phyloP scores from a whole-genome alignment of 179 eudicot species.

The Camellia oleifera region DNA sequence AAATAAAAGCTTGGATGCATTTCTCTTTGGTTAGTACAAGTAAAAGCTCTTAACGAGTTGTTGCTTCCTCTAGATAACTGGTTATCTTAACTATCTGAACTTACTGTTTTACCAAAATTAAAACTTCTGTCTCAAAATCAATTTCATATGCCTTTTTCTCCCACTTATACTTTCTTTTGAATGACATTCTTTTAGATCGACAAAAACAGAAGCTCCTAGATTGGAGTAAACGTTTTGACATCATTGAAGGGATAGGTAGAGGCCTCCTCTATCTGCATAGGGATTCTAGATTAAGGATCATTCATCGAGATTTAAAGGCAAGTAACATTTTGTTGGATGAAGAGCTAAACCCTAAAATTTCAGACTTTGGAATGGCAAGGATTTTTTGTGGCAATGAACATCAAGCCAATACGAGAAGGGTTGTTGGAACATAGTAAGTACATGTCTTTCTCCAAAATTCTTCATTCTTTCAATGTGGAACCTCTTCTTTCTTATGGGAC shows the following conservation, averaged over 20 bases:
- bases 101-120: too few relatives aligned
- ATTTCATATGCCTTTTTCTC: too few relatives aligned
- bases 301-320: slow-evolving; percentile 39
- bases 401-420: slow-evolving; percentile 38
- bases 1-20: slow-evolving; percentile 34
- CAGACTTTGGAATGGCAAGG: slow-evolving; percentile 55
- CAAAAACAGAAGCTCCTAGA: slow-evolving; percentile 19
- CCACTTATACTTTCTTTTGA: not conserved
- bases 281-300: slow-evolving; percentile 39
- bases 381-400: slow-evolving; percentile 36
- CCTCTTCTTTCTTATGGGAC: too few relatives aligned
- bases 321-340: slow-evolving; percentile 39
- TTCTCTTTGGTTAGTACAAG: slow-evolving; percentile 22
- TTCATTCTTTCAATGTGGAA: not conserved
- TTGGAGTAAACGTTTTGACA: slow-evolving; percentile 34
- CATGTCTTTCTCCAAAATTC: not conserved
- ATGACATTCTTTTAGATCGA: slow-evolving; percentile 18
- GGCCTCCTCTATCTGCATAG: slow-evolving; percentile 53
- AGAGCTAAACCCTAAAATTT: slow-evolving; percentile 39
- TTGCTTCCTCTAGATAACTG: not conserved
- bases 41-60: not conserved
- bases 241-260: slow-evolving; percentile 38
- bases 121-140: too few relatives aligned
- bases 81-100: not conserved
- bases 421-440: slow-evolving; percentile 47